phyloP scores from a whole-genome alignment of 441 rosid genomes.

The Metrosideros polymorpha region DNA sequence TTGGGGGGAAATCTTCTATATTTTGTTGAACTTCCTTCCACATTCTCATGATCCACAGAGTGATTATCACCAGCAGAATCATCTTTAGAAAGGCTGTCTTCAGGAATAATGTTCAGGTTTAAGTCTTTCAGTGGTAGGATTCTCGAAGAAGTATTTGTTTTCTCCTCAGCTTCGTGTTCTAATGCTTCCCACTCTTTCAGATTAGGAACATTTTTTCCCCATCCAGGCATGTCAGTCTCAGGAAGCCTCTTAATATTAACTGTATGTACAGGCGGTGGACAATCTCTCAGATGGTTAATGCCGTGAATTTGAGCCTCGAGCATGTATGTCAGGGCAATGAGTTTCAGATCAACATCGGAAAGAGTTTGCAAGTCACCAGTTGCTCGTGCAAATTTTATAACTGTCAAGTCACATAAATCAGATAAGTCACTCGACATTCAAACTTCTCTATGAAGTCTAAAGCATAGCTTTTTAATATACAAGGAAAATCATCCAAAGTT shows the following conservation, averaged over 20 bases:
- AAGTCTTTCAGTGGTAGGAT: slow-evolving; percentile 80
- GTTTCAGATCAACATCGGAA: slow-evolving; percentile 78
- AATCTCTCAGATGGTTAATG: slow-evolving; percentile 52
- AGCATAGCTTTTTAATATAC: background rate
- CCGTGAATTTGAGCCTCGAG: slow-evolving; percentile 86
- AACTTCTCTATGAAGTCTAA: background rate
- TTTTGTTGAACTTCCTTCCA: slow-evolving; percentile 27
- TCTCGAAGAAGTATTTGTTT: slow-evolving; percentile 31
- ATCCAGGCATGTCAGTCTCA: slow-evolving; percentile 84
- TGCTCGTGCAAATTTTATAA: slow-evolving; percentile 69
- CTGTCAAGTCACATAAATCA: slow-evolving; percentile 16
- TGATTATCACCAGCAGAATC: slow-evolving; percentile 29
- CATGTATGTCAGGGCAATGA: slow-evolving; percentile 73
- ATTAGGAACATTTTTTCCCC: slow-evolving; percentile 95
- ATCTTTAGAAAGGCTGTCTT: slow-evolving; percentile 32
- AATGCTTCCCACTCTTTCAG: slow-evolving; percentile 91
- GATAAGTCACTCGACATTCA: background rate
- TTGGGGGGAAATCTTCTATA: slow-evolving; percentile 36
- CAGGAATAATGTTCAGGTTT: slow-evolving; percentile 37
- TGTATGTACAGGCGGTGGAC: slow-evolving; percentile 68
- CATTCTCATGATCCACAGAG: slow-evolving; percentile 39
- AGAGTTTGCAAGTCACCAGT: slow-evolving; percentile 91
- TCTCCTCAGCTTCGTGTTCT: slow-evolving; percentile 43
- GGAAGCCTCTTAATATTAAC: slow-evolving; percentile 71
- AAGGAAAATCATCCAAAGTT: background rate